These are phyloP conservation scores for Herpetomonas tarakana DNA, from an alignment of 208 protist species.

Conservation along the genomic window DNA sequence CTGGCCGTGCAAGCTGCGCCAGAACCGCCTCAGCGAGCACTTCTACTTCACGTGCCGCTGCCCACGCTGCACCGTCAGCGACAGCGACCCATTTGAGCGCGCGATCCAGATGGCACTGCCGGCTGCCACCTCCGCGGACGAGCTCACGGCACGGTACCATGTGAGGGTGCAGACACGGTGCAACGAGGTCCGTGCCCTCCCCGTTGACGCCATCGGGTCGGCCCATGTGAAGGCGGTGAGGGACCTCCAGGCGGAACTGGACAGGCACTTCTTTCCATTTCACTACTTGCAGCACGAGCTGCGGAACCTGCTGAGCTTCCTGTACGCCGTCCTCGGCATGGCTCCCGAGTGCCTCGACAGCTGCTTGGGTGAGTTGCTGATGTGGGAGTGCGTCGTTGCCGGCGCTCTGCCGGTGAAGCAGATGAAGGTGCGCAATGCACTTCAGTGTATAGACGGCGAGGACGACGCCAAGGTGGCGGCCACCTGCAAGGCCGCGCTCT, in stretches of 20 bases:
- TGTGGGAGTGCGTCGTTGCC: slow-evolving; percentile 84
- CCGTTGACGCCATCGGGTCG: slow-evolving; percentile 26
- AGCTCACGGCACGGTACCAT: slow-evolving; percentile 46
- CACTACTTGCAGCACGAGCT: slow-evolving; percentile 85
- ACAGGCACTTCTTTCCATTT: slow-evolving; percentile 57
- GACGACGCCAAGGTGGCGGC: slow-evolving; percentile 7
- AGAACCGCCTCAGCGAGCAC: slow-evolving; percentile 38
- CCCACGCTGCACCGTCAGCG: slow-evolving; percentile 36
- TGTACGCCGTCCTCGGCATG: slow-evolving; percentile 69
- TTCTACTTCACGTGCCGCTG: slow-evolving; percentile 85
- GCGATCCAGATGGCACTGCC: slow-evolving; percentile 40
- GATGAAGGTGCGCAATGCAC: slow-evolving; percentile 72
- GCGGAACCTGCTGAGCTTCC: slow-evolving; percentile 77
- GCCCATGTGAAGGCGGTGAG: slow-evolving; percentile 36
- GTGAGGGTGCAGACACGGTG: slow-evolving; percentile 47
- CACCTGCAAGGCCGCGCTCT: slow-evolving; percentile 16
- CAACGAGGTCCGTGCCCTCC: slow-evolving; percentile 30
- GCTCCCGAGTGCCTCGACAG: slow-evolving; percentile 28
- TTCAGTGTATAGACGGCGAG: slow-evolving; percentile 30
- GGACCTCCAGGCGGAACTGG: slow-evolving; percentile 38
- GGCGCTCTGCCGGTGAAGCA: slow-evolving; percentile 78
- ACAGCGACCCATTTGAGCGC: slow-evolving; percentile 51
- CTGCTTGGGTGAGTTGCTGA: slow-evolving; percentile 69
- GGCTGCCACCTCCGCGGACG: not conserved
- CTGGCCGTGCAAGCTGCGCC: slow-evolving; percentile 68